Conservation (phyloP, 139 green algal genomes). For the Ettlia oleoabundans region DNA sequence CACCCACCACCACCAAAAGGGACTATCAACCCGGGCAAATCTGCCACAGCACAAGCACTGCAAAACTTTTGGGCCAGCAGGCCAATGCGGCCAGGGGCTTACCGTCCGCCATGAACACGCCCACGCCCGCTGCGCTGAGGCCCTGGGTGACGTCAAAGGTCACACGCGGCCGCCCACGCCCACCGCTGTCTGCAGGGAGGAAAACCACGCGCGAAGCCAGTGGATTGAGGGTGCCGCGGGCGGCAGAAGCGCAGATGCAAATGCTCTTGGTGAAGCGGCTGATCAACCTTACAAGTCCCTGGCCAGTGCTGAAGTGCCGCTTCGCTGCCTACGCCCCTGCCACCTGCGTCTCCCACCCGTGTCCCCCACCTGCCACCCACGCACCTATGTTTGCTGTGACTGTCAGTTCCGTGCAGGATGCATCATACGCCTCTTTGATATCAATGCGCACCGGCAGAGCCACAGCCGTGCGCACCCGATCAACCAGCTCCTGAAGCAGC, state of each 20-base stretch:
- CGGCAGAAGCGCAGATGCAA: not conserved
- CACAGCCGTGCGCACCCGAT: constrained; percentile 49
- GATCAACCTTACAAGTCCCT: not conserved
- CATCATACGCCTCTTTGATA: constrained; percentile 51
- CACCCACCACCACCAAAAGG: no score
- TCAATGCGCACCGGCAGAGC: constrained; percentile 59
- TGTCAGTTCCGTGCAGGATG: constrained; percentile 61
- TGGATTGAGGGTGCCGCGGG: no score
- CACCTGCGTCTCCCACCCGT: not conserved
- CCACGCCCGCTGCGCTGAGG: constrained; percentile 49
- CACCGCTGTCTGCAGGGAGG: constrained; percentile 65
- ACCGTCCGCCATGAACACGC: constrained; percentile 59
- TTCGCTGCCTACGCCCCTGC: not conserved
- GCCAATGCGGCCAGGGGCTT: not conserved
- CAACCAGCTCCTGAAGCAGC: constrained; percentile 43
- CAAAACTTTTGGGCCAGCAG: no score
- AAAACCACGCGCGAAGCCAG: no score
- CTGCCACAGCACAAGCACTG: not conserved
- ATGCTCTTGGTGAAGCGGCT: not conserved
- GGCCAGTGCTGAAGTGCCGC: not conserved
- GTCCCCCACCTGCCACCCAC: not conserved
- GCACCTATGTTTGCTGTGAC: constrained; percentile 44
- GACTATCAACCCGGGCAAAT: no score
- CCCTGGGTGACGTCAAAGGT: constrained; percentile 77
- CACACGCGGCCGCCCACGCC: constrained; percentile 70